Base-by-base conservation (phyloP, 2,329 filamentous ascomycete genomes). In the Lachnellula suecica region DNA sequence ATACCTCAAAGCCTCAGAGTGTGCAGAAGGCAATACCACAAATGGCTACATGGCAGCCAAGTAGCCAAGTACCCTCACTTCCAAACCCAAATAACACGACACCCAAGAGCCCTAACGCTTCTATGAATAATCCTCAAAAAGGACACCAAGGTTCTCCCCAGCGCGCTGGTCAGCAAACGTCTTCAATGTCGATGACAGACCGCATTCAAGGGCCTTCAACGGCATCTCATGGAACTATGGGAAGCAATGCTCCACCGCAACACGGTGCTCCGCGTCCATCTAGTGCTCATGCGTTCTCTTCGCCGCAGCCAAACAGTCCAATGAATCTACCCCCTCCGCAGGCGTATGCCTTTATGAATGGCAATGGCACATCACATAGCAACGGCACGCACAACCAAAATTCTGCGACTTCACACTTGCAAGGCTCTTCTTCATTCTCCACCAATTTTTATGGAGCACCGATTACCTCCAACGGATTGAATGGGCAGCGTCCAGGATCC, bases 321-420 rank as follows among this genome's bases (percentile, higher is more conserved):
- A 66, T 62, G 10, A 66, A 61, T 52, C 59, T 69, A 9, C 66
- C 66, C 42, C 66, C 66, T 31, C 61, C 66, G 44, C 56, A 57
- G 10, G 34, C 51, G 8, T 66, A 64, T 46, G 59, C 55, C 6
- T 63, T 63, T 46, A 51, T 57, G 7, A 67, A 65, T 52, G 63
- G 62, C 3, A 59, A 51, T 34, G 43, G 53, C 27, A 40, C 54
- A 15, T 43, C 37, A 41, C 38, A 55, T 20, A 52, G 49, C 11
- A 49, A 40, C 25, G 53, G 38, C 37, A 27, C 40, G 22, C 34
- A 47, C 41, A 48, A 17, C 17, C 53, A 52, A 37, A 43, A 48
- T 23, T 41, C 44, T 42, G 42, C 44, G 13, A 41, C 25, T 25
- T 46, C 47, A 37, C 42, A 54, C 19, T 37, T 51, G 10, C 60